Conservation (phyloP, 352 stramenopile genomes). For the Pythium dissimile region DNA sequence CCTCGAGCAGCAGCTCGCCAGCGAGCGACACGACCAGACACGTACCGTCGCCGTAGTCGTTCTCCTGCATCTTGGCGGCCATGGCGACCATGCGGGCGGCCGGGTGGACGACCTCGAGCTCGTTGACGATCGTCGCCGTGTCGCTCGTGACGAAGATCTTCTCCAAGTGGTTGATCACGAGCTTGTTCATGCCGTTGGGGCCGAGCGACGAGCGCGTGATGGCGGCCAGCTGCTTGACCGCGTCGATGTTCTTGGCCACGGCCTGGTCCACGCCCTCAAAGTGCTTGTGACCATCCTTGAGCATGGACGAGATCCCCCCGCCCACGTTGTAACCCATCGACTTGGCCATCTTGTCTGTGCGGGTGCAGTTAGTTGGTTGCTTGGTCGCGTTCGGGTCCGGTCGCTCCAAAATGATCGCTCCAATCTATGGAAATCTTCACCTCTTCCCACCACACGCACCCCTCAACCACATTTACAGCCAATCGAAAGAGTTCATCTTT, state of each 20-base stretch:
- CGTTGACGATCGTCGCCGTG: slow-evolving; percentile 98
- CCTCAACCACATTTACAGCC: slow-evolving; percentile 5
- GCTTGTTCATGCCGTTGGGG: slow-evolving; percentile 99
- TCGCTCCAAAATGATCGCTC: slow-evolving; percentile 18
- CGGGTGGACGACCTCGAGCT: slow-evolving; percentile 98
- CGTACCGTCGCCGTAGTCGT: slow-evolving; percentile 95
- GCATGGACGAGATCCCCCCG: slow-evolving; percentile 94
- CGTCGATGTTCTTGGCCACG: slow-evolving; percentile 98
- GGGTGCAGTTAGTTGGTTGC: not conserved
- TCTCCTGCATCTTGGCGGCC: slow-evolving; percentile 98
- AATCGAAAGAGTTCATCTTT: slow-evolving; percentile 6
- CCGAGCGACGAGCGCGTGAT: slow-evolving; percentile 98
- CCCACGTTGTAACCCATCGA: slow-evolving; percentile 96
- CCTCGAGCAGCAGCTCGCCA: slow-evolving; percentile 96
- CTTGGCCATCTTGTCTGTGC: slow-evolving; percentile 65
- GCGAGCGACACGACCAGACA: slow-evolving; percentile 97
- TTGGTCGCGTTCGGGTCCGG: not conserved
- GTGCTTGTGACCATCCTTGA: slow-evolving; percentile 98
- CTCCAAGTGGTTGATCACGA: slow-evolving; percentile 99
- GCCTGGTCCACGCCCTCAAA: slow-evolving; percentile 95
- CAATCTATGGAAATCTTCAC: slow-evolving; percentile 33
- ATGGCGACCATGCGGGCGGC: slow-evolving; percentile 98
- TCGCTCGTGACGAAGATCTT: slow-evolving; percentile 99
- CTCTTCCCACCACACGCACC: slow-evolving; percentile 22
- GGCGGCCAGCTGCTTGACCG: slow-evolving; percentile 96